phyloP scores from a whole-genome alignment of 306 rosid genomes.

The Malus orientalis region DNA sequence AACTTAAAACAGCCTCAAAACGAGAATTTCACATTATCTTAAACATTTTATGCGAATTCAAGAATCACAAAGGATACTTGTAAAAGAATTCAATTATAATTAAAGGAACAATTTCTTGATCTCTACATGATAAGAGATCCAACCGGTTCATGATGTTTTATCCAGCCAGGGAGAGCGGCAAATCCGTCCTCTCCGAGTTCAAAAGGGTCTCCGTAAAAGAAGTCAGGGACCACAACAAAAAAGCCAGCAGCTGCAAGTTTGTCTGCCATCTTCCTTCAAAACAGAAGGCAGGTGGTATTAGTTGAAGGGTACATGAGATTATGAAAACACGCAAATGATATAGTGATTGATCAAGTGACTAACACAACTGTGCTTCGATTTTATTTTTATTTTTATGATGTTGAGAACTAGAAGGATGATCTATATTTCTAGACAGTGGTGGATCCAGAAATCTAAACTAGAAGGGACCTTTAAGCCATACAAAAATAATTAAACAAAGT shows the following conservation, averaged over 20 bases:
- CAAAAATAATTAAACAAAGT: too few species aligned
- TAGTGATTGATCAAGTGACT: neutral
- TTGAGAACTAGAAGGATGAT: neutral
- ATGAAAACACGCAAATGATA: neutral
- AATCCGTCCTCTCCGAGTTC: conserved; percentile 6
- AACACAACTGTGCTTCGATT: neutral
- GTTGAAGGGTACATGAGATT: neutral
- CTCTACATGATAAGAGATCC: conserved; percentile 7
- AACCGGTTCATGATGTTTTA: conserved; percentile 36
- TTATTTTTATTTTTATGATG: neutral
- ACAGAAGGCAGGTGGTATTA: neutral
- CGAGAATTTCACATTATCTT: neutral
- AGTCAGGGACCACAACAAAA: conserved; percentile 63
- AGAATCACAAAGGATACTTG: neutral
- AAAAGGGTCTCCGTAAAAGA: conserved; percentile 48
- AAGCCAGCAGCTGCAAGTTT: conserved; percentile 43
- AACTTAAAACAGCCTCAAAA: neutral
- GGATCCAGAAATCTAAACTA: too few species aligned
- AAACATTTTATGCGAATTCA: neutral
- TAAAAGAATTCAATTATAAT: neutral
- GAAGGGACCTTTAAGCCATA: too few species aligned
- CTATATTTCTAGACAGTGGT: too few species aligned
- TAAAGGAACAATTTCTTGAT: neutral
- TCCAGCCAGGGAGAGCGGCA: conserved; percentile 27
- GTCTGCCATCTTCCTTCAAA: conserved; percentile 53